Conservation (phyloP, 2,329 filamentous ascomycete genomes). For the Aspergillus tubingensis region DNA sequence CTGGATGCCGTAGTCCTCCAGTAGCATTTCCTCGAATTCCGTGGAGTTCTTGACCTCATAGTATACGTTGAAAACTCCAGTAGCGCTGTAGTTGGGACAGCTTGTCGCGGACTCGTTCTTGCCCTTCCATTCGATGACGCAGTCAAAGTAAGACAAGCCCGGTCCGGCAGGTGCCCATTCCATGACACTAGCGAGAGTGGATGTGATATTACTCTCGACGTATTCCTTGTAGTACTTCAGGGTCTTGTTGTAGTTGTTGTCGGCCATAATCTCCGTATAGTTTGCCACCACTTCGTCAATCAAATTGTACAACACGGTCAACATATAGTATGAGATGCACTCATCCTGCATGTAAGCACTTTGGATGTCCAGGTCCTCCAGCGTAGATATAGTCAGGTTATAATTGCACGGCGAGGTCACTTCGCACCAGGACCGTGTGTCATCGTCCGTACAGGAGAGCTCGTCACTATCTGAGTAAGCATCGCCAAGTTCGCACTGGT, state of each 20-base stretch:
- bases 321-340: neutral
- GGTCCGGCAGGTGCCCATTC: neutral
- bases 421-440: neutral
- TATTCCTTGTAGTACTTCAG: neutral
- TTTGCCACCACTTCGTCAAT: neutral
- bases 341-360: neutral
- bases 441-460: neutral
- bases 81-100: neutral
- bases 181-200: neutral
- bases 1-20: neutral
- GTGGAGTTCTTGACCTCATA: neutral
- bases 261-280: neutral
- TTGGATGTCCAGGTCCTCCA: neutral
- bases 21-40: neutral
- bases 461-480: neutral
- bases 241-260: constrained; percentile 6
- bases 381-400: neutral
- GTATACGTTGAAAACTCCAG: neutral
- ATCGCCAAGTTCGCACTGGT: neutral
- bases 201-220: neutral
- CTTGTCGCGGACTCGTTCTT: neutral
- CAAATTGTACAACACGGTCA: neutral
- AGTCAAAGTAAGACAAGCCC: neutral
- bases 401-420: neutral
- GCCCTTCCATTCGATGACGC: neutral